phyloP scores from a whole-genome alignment of 1,284 basidiomycete genomes.

The Sphagnurus paluster region DNA sequence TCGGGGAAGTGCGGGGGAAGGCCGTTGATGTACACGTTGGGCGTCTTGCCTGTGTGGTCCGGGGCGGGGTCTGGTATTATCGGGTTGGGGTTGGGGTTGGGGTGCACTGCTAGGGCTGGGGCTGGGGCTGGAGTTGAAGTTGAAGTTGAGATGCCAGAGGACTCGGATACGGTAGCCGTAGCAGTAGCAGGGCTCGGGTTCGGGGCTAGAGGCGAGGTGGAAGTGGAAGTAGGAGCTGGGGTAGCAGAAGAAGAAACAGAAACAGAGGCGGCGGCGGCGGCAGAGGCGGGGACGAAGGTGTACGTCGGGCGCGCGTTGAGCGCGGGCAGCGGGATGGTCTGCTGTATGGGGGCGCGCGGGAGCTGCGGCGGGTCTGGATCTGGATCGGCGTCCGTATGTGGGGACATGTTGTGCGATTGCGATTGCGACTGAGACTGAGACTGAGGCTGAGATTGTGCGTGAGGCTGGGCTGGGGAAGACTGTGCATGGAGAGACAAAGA shows the following conservation, averaged over 20 bases:
- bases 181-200: too few relatives aligned
- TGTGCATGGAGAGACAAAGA: slow-evolving; percentile 4
- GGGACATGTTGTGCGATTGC: slow-evolving; percentile 1
- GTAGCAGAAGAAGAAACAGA: background rate
- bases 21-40: slow-evolving; percentile 71
- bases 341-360: slow-evolving; percentile 28
- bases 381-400: background rate
- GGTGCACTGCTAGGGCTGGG: slow-evolving; percentile 1
- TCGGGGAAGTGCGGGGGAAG: slow-evolving; percentile 64
- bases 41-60: slow-evolving; percentile 34
- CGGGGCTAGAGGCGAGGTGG: slow-evolving; percentile 13
- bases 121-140: slow-evolving; percentile 1
- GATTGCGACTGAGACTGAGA: background rate
- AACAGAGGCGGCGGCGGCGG: background rate
- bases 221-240: slow-evolving; percentile 10
- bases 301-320: slow-evolving; percentile 7
- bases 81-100: background rate
- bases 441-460: slow-evolving; percentile 1
- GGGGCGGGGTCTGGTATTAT: background rate
- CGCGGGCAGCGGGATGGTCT: slow-evolving; percentile 31
- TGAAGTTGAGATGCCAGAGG: slow-evolving; percentile 12
- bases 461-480: too few relatives aligned
- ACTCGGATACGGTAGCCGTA: too few relatives aligned
- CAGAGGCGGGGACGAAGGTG: background rate
- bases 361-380: slow-evolving; percentile 18